Percentiles rank a stretch among this genome's conserved stretches.
These are phyloP conservation scores for Aphanomyces stellatus DNA, from an alignment of 352 stramenopile genomes.

Conservation along the genomic window DNA sequence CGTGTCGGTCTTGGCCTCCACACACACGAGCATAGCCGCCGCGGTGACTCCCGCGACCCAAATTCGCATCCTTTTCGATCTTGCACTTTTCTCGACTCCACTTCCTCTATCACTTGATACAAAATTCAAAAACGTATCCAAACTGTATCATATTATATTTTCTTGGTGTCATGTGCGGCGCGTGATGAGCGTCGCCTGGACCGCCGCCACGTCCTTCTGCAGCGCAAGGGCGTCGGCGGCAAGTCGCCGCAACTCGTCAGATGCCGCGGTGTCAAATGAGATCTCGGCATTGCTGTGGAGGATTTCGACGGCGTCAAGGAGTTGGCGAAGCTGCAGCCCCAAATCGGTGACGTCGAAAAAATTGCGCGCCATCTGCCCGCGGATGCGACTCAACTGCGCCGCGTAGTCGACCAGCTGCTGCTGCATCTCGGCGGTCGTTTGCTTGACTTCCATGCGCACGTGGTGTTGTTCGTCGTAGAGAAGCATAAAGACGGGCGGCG, in stretches of 20 bases:
- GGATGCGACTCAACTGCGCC: neutral
- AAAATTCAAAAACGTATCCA: neutral
- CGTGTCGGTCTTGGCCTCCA: too few species aligned
- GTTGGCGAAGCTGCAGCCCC: neutral
- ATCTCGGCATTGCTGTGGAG: slow-evolving; percentile 7
- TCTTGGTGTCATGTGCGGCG: neutral
- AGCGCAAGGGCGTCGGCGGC: neutral
- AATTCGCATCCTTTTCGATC: neutral
- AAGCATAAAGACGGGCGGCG: neutral
- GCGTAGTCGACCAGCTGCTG: neutral
- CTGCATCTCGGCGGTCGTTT: neutral
- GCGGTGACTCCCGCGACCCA: neutral
- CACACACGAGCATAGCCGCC: too few species aligned
- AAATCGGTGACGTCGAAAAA: slow-evolving; percentile 15
- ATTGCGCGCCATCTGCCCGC: neutral
- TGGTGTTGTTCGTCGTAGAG: slow-evolving; percentile 16
- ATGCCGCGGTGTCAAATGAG: neutral
- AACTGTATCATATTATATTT: neutral
- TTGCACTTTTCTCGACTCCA: too few species aligned
- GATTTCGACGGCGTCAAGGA: slow-evolving; percentile 16
- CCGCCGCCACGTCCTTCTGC: neutral
- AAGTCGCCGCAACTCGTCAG: neutral
- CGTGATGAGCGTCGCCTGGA: neutral
- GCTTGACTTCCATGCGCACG: neutral
- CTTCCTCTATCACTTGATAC: neutral